Base-by-base conservation (phyloP, 2,329 filamentous ascomycete species). In the Aspergillus caelatus region DNA sequence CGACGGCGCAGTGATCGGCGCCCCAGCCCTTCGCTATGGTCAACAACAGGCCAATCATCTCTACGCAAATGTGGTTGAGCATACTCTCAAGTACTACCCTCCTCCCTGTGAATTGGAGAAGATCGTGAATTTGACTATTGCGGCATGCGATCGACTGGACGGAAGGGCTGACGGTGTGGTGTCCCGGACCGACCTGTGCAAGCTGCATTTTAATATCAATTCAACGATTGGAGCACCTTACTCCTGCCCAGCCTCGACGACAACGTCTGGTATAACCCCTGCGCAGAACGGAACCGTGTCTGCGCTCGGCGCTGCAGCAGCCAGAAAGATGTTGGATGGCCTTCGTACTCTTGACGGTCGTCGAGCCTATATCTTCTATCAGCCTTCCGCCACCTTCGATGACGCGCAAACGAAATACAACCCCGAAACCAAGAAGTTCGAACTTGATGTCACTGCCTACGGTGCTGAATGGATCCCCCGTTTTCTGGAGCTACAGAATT, bases 151-250 rank as follows among this genome's bases (percentile, higher is more conserved):
- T 65, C 75, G 79, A 9, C 75, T 88, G 7, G 86, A 88, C 61
- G 85, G 86, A 6, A 78, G 78, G 50, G 79, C 77, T 0, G 85
- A 88, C 60, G 85, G 85, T 11, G 83, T 88, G 6, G 78, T 88
- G 50, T 75, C 80, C 4, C 77, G 83, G 7, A 80, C 79, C 1
- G 82, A 84, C 59, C 76, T 84, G 9, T 84, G 82, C 76, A 78
- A 75, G 61, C 65, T 82, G 8, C 68, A 81, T 43, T 83, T 81
- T 70, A 78, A 86, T 68, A 67, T 83, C 36, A 80, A 72, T 61
- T 73, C 77, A 16, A 80, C 78, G 41, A 74, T 86, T 60, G 84
- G 84, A n/a, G 65, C 76, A 57, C 57, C 79, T 1, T 87, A 80
- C 72, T 79, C 69, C 70, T 85, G 77, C 59, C 78, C 73, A 52